Base-by-base conservation (phyloP, 148 eudicot species). In the Diospyros kaki region DNA sequence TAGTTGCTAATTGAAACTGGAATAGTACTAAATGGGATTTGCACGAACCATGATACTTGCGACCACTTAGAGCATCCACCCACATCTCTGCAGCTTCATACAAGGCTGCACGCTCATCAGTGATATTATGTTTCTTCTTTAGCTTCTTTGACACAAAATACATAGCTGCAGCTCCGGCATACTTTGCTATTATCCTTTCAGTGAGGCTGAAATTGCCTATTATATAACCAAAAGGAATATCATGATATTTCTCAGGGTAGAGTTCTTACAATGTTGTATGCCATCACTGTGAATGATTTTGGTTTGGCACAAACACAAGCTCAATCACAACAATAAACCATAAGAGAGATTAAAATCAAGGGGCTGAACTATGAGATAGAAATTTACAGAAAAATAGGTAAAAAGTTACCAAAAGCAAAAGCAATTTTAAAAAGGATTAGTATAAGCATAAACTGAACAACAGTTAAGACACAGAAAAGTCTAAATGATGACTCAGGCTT, bases 131-230 rank as follows among this genome's bases (percentile, higher is more conserved):
- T 77, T 87, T 90, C 79, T 90, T 90, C 80, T 90, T 90, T 83
- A 90, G 75, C 15, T 84, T 90, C 82, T 90, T 90, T 64, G 92
- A 69, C 66, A 90, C 96, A 76, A 92, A 92, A 71, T 92, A 95
- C 98, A 95, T 95, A 71, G 97, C 97, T 42, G 86, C 83, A 68
- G 99, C 99, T 82, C 97, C 99, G 54, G 88, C 89, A 83, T 92
- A 95, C 81, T 92, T 90, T 15, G 94, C 97, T 28, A 83, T 76
- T 73, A 88, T 58, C 79, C 87, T 92, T 77, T 95, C 97, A 68
- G 87, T 84, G 78, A 85, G 87, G 81, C 94, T 89, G 76, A 95
- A 95, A 78, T 92, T 92, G 54, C 99, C 97, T 95, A 85, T 28
- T 28, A 28, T 28, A 28, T 78, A 78, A 10, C 14, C 10, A n/a